Evolutionary conservation across 2,329 filamentous ascomycete species (phyloP), one percentile per base, ranked within the genome.

Genomic region (Ophiostoma himal-ulmi): DNA sequence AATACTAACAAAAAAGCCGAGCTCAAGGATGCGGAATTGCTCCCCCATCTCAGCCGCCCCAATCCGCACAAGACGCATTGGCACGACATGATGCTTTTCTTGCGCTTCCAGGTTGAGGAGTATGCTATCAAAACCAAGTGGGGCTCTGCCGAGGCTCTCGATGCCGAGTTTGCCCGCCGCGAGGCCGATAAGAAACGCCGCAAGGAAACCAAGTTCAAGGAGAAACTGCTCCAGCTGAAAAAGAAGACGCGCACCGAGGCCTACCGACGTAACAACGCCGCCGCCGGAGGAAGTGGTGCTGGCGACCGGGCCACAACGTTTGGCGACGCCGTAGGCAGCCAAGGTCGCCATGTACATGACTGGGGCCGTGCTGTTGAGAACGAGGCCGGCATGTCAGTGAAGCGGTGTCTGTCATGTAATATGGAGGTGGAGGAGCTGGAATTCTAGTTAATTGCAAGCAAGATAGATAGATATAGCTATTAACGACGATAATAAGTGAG

Each of bases 61-160:
- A 99, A 99, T 76, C 95, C 95, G 0, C 95, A 97, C 81, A 97
- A 97, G 78, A 89, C 91, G 0, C 93, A 94, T 71, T 99, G 93
- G 92, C 93, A 97, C 79, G 93, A 96, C 82, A 99, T 99, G 95
- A 97, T 97, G 90, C 86, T 99, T 2, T 99, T 95, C 78, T 83
- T 99, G 30, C 90, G 95, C 0, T 96, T 88, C 72, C 95, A 99
- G 77, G 92, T 99, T 1, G 95, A 99, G 77, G 93, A 93, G 70
- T 97, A 97, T 77, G 95, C 94, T 0, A 90, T 98, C 75, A 88
- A 85, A 1, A 88, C 88, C 74, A 97, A 97, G 81, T 99, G 95
- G 95, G 95, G 95, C 0, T 93, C 90, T 0, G 81, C 91, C 0
- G 93, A 95, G 77, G 91, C 89, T 0, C 81, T 98, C 5, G 95